A percentile compares a stretch with the other conserved stretches of the same genome.
These are phyloP conservation scores for Pugionium dolabratum DNA, from an alignment of 345 rosid genomes.

Conservation along the genomic window DNA sequence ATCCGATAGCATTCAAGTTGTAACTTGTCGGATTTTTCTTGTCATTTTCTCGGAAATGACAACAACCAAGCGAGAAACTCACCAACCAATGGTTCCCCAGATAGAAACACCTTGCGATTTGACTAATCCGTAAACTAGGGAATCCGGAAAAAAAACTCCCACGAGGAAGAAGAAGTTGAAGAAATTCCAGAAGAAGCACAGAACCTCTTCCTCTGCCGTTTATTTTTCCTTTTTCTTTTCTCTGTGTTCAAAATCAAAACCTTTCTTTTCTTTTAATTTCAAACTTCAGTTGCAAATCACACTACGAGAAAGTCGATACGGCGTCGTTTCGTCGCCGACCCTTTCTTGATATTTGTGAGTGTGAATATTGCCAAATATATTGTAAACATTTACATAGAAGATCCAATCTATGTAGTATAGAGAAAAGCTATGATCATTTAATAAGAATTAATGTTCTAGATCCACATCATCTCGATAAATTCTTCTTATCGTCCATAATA, in stretches of 20 bases:
- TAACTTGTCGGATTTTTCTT: background rate
- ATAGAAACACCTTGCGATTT: conserved; percentile 15
- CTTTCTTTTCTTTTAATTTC: background rate
- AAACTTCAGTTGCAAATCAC: conserved; percentile 11
- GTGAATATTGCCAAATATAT: no score
- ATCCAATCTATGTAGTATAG: background rate
- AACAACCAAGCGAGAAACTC: background rate
- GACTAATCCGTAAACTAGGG: background rate
- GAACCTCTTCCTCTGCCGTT: conserved; percentile 26
- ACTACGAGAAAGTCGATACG: conserved; percentile 18
- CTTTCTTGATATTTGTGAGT: conserved; percentile 11
- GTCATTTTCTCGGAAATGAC: conserved; percentile 8
- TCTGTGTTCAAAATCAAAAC: conserved; percentile 5
- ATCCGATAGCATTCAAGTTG: background rate
- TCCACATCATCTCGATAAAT: no score
- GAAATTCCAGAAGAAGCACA: background rate
- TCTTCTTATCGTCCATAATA: no score
- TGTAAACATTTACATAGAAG: background rate
- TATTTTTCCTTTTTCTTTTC: background rate
- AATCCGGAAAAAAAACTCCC: background rate
- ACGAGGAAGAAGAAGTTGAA: conserved; percentile 17
- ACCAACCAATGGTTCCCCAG: background rate
- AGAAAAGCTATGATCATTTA: background rate
- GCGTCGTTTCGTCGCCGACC: conserved; percentile 33
- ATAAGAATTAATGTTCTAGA: no score